Percentiles rank a stretch among this genome's conserved stretches.
Conservation (phyloP, 768 basidiomycete species). For the Agaricus bisporus region DNA sequence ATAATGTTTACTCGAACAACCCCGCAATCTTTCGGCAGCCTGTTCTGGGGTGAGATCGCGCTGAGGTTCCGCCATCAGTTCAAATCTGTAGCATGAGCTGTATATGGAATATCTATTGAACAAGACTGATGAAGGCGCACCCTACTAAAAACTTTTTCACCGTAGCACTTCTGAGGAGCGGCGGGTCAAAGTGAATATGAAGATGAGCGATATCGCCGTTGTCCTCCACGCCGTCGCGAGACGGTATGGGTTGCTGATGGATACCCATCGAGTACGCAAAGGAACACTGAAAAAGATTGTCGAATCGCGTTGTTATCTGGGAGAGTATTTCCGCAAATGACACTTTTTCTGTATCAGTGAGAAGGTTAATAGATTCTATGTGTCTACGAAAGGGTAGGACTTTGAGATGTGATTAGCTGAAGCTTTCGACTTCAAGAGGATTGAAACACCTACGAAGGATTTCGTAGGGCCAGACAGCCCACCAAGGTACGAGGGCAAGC, state of each 20-base stretch:
- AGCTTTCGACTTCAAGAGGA: neutral
- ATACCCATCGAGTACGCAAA: constrained; percentile 96
- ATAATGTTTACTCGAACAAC: constrained; percentile 57
- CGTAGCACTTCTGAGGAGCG: constrained; percentile 73
- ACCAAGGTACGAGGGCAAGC: constrained; percentile 87
- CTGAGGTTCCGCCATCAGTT: constrained; percentile 88
- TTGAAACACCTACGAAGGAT: constrained; percentile 47
- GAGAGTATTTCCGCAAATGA: constrained; percentile 68
- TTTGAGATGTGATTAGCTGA: constrained; percentile 19
- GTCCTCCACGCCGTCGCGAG: constrained; percentile 27
- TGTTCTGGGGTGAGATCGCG: constrained; percentile 87
- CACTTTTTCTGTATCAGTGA: constrained; percentile 53
- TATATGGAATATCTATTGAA: neutral
- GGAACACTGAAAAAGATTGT: constrained; percentile 77
- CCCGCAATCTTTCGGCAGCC: constrained; percentile 63
- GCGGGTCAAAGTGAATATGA: constrained; percentile 85
- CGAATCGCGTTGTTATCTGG: constrained; percentile 59
- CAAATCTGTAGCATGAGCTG: constrained; percentile 47
- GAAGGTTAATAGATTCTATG: constrained; percentile 60
- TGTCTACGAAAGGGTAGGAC: constrained; percentile 78
- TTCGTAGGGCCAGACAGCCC: constrained; percentile 95
- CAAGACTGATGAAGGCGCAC: constrained; percentile 31
- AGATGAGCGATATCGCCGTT: constrained; percentile 64
- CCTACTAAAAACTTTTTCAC: constrained; percentile 90
- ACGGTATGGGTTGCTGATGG: constrained; percentile 73